Conservation (phyloP, 371 early-diverging fungal species). For the Coemansia sp. region DNA sequence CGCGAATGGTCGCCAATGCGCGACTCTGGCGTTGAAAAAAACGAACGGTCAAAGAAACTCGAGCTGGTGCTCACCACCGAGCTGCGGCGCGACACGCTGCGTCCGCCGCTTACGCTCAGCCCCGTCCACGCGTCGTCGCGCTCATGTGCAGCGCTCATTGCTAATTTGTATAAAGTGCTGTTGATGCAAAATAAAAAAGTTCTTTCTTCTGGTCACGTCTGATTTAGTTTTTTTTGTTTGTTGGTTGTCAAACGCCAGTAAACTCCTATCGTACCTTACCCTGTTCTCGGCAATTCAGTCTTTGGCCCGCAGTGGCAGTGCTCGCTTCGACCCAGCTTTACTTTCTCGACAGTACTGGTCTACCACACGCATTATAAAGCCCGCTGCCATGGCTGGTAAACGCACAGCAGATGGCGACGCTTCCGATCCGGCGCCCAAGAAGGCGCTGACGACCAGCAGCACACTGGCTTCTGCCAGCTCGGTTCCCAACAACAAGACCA, state of each 20-base stretch:
- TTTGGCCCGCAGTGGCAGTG: not conserved
- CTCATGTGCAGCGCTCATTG: not conserved
- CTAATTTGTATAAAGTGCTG: not conserved
- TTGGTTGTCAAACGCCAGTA: not conserved
- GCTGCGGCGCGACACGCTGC: slow-evolving; percentile 41
- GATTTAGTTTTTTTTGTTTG: not conserved
- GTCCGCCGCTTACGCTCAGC: slow-evolving; percentile 10
- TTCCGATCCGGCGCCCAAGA: slow-evolving; percentile 9
- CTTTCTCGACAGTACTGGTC: not conserved
- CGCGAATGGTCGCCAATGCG: slow-evolving; percentile 40
- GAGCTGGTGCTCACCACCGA: slow-evolving; percentile 50
- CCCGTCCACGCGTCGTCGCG: not conserved
- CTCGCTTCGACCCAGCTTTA: not conserved
- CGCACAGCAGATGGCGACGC: slow-evolving; percentile 13
- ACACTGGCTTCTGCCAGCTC: not conserved
- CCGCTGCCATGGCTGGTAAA: slow-evolving; percentile 28
- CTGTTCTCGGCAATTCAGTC: not conserved
- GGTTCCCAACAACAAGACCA: slow-evolving; percentile 62
- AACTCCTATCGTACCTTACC: not conserved
- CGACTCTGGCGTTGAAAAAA: slow-evolving; percentile 45
- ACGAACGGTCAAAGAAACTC: slow-evolving; percentile 50
- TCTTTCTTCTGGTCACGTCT: not conserved
- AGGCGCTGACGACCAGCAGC: slow-evolving; percentile 5
- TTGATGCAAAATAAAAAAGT: not conserved
- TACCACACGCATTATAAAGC: slow-evolving; percentile 7